phyloP scores from a whole-genome alignment of 768 basidiomycete genomes.

The Tylopilus balloui region DNA sequence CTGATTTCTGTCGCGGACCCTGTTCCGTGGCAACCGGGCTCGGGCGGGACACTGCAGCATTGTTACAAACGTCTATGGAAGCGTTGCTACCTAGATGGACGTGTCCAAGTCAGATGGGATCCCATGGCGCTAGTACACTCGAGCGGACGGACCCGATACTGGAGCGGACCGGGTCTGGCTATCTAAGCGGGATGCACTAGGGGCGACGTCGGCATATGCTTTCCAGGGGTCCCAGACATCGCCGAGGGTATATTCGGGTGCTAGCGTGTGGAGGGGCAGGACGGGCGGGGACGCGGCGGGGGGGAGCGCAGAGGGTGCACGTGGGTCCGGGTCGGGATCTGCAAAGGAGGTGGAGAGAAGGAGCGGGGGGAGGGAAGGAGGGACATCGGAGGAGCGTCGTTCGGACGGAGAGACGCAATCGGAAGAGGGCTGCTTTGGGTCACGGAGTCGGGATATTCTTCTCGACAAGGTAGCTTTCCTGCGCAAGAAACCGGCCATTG shows the following conservation, averaged over 20 bases:
- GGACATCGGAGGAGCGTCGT: conserved; percentile 11
- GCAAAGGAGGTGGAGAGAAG: conserved; percentile 36
- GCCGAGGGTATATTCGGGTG: not conserved
- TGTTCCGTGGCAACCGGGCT: conserved; percentile 20
- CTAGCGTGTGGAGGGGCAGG: not conserved
- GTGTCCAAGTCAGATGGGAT: not conserved
- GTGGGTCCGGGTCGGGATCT: conserved; percentile 20
- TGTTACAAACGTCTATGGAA: not conserved
- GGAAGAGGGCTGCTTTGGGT: not conserved
- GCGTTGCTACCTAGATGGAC: conserved; percentile 5
- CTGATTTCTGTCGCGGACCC: conserved; percentile 4
- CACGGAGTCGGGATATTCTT: not conserved
- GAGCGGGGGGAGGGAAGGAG: conserved; percentile 37
- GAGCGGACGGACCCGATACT: conserved; percentile 16
- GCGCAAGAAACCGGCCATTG: conserved; percentile 56
- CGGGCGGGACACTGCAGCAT: not conserved
- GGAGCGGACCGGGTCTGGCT: not conserved
- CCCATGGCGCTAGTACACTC: not conserved
- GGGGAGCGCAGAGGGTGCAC: not conserved
- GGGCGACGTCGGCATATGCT: not conserved
- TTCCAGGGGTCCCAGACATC: conserved; percentile 27
- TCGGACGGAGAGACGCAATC: not conserved
- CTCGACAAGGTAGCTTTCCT: conserved; percentile 37
- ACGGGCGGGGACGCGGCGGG: conserved; percentile 18
- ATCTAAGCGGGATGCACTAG: conserved; percentile 4